phyloP scores from a whole-genome alignment of 805 yeast species.

The Zygosaccharomyces rouxii region DNA sequence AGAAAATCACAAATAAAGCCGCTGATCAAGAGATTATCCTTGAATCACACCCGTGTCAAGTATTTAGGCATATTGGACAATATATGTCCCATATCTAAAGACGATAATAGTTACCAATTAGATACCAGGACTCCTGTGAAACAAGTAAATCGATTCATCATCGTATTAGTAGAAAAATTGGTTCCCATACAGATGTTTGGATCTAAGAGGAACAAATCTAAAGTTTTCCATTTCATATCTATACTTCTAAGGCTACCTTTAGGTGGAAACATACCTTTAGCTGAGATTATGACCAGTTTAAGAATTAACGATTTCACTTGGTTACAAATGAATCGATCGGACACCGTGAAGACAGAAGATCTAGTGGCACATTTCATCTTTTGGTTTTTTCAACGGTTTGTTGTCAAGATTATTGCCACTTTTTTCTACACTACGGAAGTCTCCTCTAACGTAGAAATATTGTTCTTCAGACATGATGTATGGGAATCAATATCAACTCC shows the following conservation, averaged over 20 bases:
- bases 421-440: constrained; percentile 68
- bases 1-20: neutral
- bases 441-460: constrained; percentile 38
- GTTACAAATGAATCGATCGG: constrained; percentile 41
- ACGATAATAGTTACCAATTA: constrained; percentile 25
- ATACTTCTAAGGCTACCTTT: constrained; percentile 37
- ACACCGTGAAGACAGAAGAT: constrained; percentile 36
- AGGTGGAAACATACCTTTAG: constrained; percentile 36
- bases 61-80: constrained; percentile 14
- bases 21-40: constrained; percentile 6
- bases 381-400: constrained; percentile 54
- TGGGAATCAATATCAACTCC: constrained; percentile 48
- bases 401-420: constrained; percentile 45
- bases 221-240: constrained; percentile 38
- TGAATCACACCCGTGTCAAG: constrained; percentile 11
- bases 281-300: constrained; percentile 32
- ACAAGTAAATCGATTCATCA: constrained; percentile 41
- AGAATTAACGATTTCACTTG: constrained; percentile 46
- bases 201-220: constrained; percentile 42
- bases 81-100: constrained; percentile 11
- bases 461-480: constrained; percentile 52
- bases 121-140: constrained; percentile 33
- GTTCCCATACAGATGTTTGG: constrained; percentile 56
- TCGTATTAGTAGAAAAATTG: constrained; percentile 42
- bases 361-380: constrained; percentile 41